phyloP scores from a whole-genome alignment of 2,329 filamentous ascomycete genomes.

The Cadophora malorum region DNA sequence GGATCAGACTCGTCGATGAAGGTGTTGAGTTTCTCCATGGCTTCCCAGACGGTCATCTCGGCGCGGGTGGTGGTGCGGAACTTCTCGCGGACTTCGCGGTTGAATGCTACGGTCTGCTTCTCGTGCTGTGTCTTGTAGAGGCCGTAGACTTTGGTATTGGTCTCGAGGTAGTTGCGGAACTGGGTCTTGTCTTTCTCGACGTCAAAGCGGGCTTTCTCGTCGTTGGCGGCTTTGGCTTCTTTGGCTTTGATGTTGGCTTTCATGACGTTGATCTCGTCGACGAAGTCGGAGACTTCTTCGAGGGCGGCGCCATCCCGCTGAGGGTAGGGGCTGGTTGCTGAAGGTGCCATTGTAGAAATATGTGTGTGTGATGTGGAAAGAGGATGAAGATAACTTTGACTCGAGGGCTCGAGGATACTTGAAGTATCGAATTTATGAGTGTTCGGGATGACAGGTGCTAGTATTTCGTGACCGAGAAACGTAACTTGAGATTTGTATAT shows the following conservation, averaged over 20 bases:
- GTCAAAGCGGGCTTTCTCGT: slow-evolving; percentile 71
- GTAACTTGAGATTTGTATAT: background rate
- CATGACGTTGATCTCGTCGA: slow-evolving; percentile 62
- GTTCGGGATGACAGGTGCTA: background rate
- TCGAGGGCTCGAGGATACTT: background rate
- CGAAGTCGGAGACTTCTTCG: slow-evolving; percentile 54
- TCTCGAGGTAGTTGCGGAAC: slow-evolving; percentile 83
- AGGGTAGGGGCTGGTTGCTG: slow-evolving; percentile 33
- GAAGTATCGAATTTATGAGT: background rate
- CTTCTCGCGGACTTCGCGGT: slow-evolving; percentile 76
- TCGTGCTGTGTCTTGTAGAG: slow-evolving; percentile 80
- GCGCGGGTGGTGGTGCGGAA: slow-evolving; percentile 69
- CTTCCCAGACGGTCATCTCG: slow-evolving; percentile 87
- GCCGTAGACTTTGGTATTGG: slow-evolving; percentile 82
- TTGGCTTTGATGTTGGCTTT: slow-evolving; percentile 48
- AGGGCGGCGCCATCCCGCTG: slow-evolving; percentile 45
- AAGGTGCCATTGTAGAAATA: slow-evolving; percentile 38
- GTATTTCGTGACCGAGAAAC: background rate
- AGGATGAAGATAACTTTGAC: background rate
- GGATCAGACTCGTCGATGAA: slow-evolving; percentile 91
- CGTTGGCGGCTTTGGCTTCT: slow-evolving; percentile 40
- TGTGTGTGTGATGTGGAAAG: background rate
- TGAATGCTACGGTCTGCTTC: slow-evolving; percentile 83
- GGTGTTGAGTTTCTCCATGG: slow-evolving; percentile 91
- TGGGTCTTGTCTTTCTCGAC: slow-evolving; percentile 77